These are phyloP conservation scores for Phellinidium pouzarii DNA, from an alignment of 1,284 basidiomycete genomes.

Conservation along the genomic window DNA sequence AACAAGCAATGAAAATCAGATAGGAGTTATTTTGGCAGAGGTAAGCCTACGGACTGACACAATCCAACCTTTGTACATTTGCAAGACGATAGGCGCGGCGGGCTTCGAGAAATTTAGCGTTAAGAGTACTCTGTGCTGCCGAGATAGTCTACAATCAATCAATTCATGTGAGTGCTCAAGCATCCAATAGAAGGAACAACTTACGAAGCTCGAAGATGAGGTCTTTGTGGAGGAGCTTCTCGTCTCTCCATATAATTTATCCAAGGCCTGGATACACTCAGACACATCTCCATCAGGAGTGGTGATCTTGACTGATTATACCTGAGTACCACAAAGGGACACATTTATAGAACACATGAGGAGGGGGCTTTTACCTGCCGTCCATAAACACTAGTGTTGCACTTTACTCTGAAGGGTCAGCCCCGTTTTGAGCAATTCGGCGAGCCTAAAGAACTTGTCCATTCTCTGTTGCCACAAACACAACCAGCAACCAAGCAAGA, in stretches of 20 bases:
- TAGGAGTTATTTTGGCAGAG: neutral
- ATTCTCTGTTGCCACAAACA: no score
- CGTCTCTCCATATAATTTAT: constrained; percentile 58
- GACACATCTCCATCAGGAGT: no score
- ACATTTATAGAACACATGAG: no score
- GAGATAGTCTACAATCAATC: constrained; percentile 39
- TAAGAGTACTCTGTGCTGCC: constrained; percentile 53
- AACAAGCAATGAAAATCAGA: no score
- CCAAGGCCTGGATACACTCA: constrained; percentile 62
- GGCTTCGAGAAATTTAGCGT: constrained; percentile 62
- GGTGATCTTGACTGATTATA: no score
- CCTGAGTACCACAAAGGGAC: no score
- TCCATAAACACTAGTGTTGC: no score
- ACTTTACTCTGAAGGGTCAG: no score
- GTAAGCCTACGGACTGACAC: constrained; percentile 51
- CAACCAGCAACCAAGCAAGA: no score
- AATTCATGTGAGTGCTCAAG: neutral
- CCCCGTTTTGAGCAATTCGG: no score
- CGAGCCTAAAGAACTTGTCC: no score
- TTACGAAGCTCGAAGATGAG: constrained; percentile 64
- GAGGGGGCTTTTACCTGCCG: no score
- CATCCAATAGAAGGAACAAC: constrained; percentile 16
- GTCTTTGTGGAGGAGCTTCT: constrained; percentile 50
- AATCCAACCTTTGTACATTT: constrained; percentile 70
- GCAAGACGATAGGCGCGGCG: constrained; percentile 56